Evolutionary conservation across 2,329 filamentous ascomycete genomes (phyloP).

Genomic region (Myotisia sp.): DNA sequence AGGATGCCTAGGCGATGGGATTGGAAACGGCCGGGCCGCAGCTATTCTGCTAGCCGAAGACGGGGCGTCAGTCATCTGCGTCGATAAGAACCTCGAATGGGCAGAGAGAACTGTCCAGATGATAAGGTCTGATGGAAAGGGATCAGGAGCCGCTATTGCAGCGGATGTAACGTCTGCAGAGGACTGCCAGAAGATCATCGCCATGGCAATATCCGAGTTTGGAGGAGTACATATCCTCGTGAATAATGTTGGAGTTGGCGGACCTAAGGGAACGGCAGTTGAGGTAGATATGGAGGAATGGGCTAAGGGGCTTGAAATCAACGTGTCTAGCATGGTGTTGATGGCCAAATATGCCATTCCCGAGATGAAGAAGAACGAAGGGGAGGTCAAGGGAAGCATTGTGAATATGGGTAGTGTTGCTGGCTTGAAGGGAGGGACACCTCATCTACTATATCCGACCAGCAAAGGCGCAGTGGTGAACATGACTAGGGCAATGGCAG

Average conservation of each 20-base stretch:
- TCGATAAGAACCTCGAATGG: slow-evolving; percentile 38
- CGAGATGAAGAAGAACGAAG: slow-evolving; percentile 42
- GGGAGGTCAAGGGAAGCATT: slow-evolving; percentile 37
- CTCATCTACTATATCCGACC: slow-evolving; percentile 40
- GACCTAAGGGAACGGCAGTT: slow-evolving; percentile 44
- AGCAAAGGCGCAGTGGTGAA: slow-evolving; percentile 42
- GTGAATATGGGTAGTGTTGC: slow-evolving; percentile 52
- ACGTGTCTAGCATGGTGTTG: slow-evolving; percentile 51
- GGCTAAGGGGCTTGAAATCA: slow-evolving; percentile 44
- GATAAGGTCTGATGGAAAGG: slow-evolving; percentile 27
- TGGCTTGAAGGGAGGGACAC: slow-evolving; percentile 41
- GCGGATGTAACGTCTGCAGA: slow-evolving; percentile 42
- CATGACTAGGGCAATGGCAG: slow-evolving; percentile 43
- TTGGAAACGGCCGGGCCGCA: slow-evolving; percentile 46
- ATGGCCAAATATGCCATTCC: slow-evolving; percentile 51
- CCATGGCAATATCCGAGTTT: slow-evolving; percentile 34
- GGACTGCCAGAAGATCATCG: slow-evolving; percentile 36
- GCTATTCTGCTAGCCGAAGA: slow-evolving; percentile 47
- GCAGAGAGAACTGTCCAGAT: slow-evolving; percentile 43
- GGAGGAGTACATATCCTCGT: slow-evolving; percentile 49
- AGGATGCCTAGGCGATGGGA: slow-evolving; percentile 41
- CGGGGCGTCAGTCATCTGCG: slow-evolving; percentile 44
- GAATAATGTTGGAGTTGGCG: slow-evolving; percentile 50
- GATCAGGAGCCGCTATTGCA: slow-evolving; percentile 31
- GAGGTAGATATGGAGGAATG: slow-evolving; percentile 47